Conservation (phyloP, 169 alveolate genomes). For the Cryptosporidium viatorum region DNA sequence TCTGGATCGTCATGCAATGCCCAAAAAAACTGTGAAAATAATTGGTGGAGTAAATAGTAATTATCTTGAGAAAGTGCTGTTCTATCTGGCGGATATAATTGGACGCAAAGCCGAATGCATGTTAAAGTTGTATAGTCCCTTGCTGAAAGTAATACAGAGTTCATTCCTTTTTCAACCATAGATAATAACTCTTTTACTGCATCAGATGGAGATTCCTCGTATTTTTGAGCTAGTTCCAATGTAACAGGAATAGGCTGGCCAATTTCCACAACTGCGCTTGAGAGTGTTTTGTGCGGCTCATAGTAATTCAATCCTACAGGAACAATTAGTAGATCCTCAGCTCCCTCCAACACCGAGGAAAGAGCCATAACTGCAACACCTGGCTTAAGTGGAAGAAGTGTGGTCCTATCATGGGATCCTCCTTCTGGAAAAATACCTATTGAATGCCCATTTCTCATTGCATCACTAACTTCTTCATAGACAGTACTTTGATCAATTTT, state of each 20-base stretch:
- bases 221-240: conserved; percentile 44
- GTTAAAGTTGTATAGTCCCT: conserved; percentile 66
- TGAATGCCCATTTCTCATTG: conserved; percentile 88
- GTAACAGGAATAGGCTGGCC: conserved; percentile 87
- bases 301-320: conserved; percentile 90
- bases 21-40: conserved; percentile 86
- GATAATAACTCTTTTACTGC: conserved; percentile 48
- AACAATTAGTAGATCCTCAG: conserved; percentile 89
- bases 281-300: conserved; percentile 86
- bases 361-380: conserved; percentile 94
- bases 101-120: conserved; percentile 68
- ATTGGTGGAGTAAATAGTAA: conserved; percentile 83
- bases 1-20: conserved; percentile 82
- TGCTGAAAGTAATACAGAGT: conserved; percentile 73
- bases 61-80: conserved; percentile 85
- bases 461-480: conserved; percentile 88
- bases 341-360: conserved; percentile 91
- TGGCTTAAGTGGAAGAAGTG: conserved; percentile 93
- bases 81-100: conserved; percentile 90
- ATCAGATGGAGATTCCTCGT: conserved; percentile 52
- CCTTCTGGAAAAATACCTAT: conserved; percentile 96
- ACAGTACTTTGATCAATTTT: conserved; percentile 92
- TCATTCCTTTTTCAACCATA: conserved; percentile 71
- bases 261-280: conserved; percentile 86
- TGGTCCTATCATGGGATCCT: conserved; percentile 95